Percentiles rank a stretch among this genome's conserved stretches.
Conservation (phyloP, 23 red algal genomes). For the Agarophyton chilense region DNA sequence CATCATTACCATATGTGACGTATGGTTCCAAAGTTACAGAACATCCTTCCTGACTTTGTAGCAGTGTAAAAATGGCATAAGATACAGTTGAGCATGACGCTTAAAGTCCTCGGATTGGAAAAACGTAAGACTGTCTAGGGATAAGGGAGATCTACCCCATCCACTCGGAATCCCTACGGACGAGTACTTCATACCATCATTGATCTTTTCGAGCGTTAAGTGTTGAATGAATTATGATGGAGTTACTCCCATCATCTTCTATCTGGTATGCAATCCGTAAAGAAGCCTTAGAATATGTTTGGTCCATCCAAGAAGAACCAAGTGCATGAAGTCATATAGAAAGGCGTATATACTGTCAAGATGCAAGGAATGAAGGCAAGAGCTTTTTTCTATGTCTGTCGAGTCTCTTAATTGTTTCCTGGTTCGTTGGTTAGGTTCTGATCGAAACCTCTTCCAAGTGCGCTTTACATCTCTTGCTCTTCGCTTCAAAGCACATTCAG, state of each 20-base stretch:
- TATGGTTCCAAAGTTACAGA: not conserved
- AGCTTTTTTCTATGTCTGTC: constrained; percentile 2
- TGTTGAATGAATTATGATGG: not conserved
- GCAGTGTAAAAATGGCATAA: not conserved
- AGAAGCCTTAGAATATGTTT: not conserved
- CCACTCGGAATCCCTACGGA: not conserved
- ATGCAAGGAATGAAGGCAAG: not conserved
- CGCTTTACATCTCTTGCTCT: not conserved
- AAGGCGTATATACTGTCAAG: not conserved
- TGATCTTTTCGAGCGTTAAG: not conserved
- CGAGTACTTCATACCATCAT: not conserved
- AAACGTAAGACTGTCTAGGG: not conserved
- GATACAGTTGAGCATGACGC: not conserved
- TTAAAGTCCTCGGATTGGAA: constrained; percentile 7
- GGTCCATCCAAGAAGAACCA: constrained; percentile 1
- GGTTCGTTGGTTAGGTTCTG: not conserved
- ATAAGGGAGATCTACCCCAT: not conserved
- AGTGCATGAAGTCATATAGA: constrained; percentile 13
- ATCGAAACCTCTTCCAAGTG: not conserved
- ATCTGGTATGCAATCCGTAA: not conserved
- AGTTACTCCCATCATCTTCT: no score
- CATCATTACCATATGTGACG: not conserved
- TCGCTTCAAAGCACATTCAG: not conserved
- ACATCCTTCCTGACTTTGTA: not conserved
- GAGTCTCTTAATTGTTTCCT: not conserved